Percentiles rank a stretch among this genome's conserved stretches.
Conservation (phyloP, 116 monocot genomes). For the Trichopus zeylanicus region DNA sequence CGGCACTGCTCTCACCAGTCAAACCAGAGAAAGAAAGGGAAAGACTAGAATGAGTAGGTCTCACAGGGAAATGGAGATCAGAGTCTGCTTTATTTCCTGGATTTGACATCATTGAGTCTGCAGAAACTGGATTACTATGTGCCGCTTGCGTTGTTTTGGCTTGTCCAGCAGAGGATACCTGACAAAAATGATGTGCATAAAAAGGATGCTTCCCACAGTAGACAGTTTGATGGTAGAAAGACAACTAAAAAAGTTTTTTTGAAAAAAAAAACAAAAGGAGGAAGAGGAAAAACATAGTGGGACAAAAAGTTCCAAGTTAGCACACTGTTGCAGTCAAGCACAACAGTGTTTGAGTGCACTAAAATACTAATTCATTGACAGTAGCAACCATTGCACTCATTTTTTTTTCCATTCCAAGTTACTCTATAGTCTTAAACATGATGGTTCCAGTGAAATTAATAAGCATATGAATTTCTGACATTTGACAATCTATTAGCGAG, state of each 20-base stretch:
- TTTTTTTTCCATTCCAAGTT: no score
- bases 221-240: background rate
- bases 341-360: no score
- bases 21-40: conserved; percentile 78
- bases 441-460: no score
- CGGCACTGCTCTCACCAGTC: conserved; percentile 77
- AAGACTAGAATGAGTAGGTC: conserved; percentile 46
- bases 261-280: background rate
- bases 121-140: conserved; percentile 37
- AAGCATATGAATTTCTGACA: no score
- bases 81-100: conserved; percentile 36
- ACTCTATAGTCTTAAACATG: no score
- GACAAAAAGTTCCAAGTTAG: no score
- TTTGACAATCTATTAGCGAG: no score
- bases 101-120: conserved; percentile 51
- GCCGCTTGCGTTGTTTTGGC: conserved; percentile 26
- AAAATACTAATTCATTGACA: no score
- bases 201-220: background rate
- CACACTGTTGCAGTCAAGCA: no score
- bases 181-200: conserved; percentile 8
- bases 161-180: conserved; percentile 39
- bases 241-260: background rate
- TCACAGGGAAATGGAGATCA: conserved; percentile 26
- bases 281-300: no score
- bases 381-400: no score